Evolutionary conservation across 495 filamentous ascomycete species (phyloP), one percentile per base, ranked within the genome.

Genomic region (Friedmanniomyces endolithicus): DNA sequence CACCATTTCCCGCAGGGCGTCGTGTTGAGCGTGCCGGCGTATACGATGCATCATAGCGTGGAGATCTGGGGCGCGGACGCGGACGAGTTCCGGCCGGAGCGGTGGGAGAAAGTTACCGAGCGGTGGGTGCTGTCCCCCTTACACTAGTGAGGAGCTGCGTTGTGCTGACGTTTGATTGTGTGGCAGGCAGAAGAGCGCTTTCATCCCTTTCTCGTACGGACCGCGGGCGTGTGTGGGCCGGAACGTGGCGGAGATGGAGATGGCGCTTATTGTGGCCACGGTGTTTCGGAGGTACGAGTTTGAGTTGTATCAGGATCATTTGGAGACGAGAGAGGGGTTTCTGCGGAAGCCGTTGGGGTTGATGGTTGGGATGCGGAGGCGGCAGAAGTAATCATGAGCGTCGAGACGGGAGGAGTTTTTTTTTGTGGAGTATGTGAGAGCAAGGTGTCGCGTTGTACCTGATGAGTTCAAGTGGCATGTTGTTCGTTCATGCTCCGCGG

Each of bases 231-330:
- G 88, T 59, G 86, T 95, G 16, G 88, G 88, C 0, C 68, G 87
- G 46, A 92, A 90, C 65, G 84, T 95, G 19, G 89, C 89, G 0
- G 89, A 94, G 76, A 94, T 95, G 88, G 89, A 94, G 67, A 73
- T 95, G 70, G 81, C 83, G 58, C 75, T 90, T 47, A 92, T 94
- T 54, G 82, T 81, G 37, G 78, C 77, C 2, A 87, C 85, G 16
- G 85, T 90, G 64, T 86, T 85, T 66, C 68, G 80, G 25, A 68
- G 85, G 51, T 95, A 86, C 64, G 81, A 87, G 25, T 88, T 90
- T 63, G 73, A 78, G 60, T 65, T 90, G 41, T 67, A 82, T 61
- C 85, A 92, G 72, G 77, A 78, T 3, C 70, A 69, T 25, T 77
- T 94, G 81, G 76, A 87, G 67, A 92, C 86, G 0, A 72, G 83